A percentile compares a stretch with the other conserved stretches of the same genome.
These are phyloP conservation scores for Ambrosia hybrid DNA, from an alignment of 140 eudicot genomes.

Conservation along the genomic window DNA sequence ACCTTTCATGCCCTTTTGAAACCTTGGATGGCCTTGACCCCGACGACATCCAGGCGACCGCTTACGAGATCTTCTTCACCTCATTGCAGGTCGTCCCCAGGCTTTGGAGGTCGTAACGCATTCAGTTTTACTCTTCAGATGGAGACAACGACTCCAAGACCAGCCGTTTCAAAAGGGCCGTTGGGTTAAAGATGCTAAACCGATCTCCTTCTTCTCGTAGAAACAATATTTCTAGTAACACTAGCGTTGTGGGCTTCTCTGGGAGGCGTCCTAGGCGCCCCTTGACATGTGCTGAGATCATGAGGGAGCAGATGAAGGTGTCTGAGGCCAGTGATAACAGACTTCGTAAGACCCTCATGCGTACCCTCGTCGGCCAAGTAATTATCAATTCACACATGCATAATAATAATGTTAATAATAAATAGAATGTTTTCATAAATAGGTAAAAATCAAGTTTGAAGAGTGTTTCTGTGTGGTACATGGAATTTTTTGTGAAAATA, in stretches of 20 bases:
- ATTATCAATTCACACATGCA: neutral
- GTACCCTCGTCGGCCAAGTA: slow-evolving; percentile 98
- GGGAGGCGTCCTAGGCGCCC: slow-evolving; percentile 56
- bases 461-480: too few relatives aligned
- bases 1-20: slow-evolving; percentile 62
- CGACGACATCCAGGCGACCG: slow-evolving; percentile 62
- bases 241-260: slow-evolving; percentile 25
- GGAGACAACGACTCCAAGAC: slow-evolving; percentile 46
- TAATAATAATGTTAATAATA: neutral
- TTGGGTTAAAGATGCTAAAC: slow-evolving; percentile 69
- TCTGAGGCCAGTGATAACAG: slow-evolving; percentile 82
- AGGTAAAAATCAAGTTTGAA: too few relatives aligned
- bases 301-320: slow-evolving; percentile 94
- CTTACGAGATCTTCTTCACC: slow-evolving; percentile 84
- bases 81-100: slow-evolving; percentile 94
- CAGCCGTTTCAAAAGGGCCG: slow-evolving; percentile 75
- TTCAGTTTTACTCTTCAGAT: slow-evolving; percentile 39
- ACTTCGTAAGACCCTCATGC: slow-evolving; percentile 91
- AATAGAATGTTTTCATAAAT: too few relatives aligned
- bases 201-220: slow-evolving; percentile 53
- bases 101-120: slow-evolving; percentile 81
- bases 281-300: slow-evolving; percentile 85
- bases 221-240: slow-evolving; percentile 25
- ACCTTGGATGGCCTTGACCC: slow-evolving; percentile 53
- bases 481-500: too few relatives aligned